A percentile compares a stretch with the other conserved stretches of the same genome.
Evolutionary conservation across 176 grass and related monocot species (phyloP).

Genomic region (Musa acuminata): DNA sequence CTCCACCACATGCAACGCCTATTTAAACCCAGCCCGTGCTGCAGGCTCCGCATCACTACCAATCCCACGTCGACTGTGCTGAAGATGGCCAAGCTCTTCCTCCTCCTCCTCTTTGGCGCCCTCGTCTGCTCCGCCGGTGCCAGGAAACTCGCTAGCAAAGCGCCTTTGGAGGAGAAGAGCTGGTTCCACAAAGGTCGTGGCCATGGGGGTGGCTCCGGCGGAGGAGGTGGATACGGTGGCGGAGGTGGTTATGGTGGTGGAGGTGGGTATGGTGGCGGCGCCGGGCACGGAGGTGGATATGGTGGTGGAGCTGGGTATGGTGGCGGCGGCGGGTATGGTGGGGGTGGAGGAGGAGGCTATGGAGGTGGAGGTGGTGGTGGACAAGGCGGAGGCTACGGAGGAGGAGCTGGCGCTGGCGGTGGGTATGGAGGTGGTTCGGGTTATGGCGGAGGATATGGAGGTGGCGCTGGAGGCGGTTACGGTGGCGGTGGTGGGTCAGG

Average conservation of each 20-base stretch:
- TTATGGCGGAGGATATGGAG: neutral
- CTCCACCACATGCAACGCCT: neutral
- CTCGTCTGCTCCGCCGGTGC: neutral
- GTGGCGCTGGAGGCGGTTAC: neutral
- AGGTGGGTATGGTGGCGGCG: neutral
- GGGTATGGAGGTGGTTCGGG: neutral
- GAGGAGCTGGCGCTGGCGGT: too few species aligned
- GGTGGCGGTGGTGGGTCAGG: too few species aligned
- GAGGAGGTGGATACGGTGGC: too few species aligned
- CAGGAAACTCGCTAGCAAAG: neutral
- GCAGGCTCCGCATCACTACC: neutral
- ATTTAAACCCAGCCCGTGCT: neutral
- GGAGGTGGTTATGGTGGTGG: neutral
- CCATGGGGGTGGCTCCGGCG: too few species aligned
- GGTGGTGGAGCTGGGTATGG: neutral
- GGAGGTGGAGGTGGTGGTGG: neutral
- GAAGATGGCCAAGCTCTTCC: neutral
- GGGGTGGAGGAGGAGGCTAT: too few species aligned
- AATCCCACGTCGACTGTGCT: neutral
- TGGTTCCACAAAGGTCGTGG: neutral
- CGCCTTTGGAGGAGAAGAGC: neutral
- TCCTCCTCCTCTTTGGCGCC: neutral
- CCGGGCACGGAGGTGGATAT: neutral
- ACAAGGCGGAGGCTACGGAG: too few species aligned
- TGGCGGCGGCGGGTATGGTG: too few species aligned